These are phyloP conservation scores for Penicillium polonicum DNA, from an alignment of 2,329 filamentous ascomycete species.

Conservation along the genomic window DNA sequence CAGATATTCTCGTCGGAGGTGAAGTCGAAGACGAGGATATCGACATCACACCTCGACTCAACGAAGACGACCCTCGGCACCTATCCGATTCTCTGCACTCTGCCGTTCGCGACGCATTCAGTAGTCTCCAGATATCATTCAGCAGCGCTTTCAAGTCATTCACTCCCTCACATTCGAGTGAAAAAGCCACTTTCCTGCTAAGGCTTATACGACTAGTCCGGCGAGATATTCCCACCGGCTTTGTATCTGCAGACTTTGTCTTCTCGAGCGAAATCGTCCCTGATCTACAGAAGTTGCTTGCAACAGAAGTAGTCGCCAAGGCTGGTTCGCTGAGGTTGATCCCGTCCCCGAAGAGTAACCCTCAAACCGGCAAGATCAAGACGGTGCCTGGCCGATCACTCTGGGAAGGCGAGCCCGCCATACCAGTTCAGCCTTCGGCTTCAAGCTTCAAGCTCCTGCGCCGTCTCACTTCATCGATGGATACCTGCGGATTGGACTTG, in stretches of 20 bases:
- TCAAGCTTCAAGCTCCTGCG: slow-evolving; percentile 70
- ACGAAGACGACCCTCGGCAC: slow-evolving; percentile 67
- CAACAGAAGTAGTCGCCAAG: slow-evolving; percentile 50
- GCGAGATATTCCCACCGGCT: slow-evolving; percentile 57
- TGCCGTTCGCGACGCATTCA: slow-evolving; percentile 58
- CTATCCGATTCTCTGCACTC: slow-evolving; percentile 61
- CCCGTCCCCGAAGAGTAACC: slow-evolving; percentile 4
- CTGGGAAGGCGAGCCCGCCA: slow-evolving; percentile 74
- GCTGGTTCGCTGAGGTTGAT: slow-evolving; percentile 44
- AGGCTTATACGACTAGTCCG: slow-evolving; percentile 74
- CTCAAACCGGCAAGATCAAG: slow-evolving; percentile 41
- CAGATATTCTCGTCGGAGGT: slow-evolving; percentile 40
- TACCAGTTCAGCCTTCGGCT: slow-evolving; percentile 78
- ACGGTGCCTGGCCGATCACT: slow-evolving; percentile 63
- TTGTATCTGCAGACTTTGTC: slow-evolving; percentile 40
- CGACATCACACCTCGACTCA: slow-evolving; percentile 52
- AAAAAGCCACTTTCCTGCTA: slow-evolving; percentile 62
- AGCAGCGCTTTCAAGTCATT: slow-evolving; percentile 50
- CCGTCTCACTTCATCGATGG: slow-evolving; percentile 66
- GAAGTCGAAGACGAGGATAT: slow-evolving; percentile 41
- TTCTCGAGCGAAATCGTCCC: slow-evolving; percentile 65
- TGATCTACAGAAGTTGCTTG: slow-evolving; percentile 63
- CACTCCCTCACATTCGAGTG: slow-evolving; percentile 48
- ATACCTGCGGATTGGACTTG: slow-evolving; percentile 68
- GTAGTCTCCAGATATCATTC: slow-evolving; percentile 49